Evolutionary conservation across 805 yeast species (phyloP).

Genomic region (Spathaspora passalidarum): DNA sequence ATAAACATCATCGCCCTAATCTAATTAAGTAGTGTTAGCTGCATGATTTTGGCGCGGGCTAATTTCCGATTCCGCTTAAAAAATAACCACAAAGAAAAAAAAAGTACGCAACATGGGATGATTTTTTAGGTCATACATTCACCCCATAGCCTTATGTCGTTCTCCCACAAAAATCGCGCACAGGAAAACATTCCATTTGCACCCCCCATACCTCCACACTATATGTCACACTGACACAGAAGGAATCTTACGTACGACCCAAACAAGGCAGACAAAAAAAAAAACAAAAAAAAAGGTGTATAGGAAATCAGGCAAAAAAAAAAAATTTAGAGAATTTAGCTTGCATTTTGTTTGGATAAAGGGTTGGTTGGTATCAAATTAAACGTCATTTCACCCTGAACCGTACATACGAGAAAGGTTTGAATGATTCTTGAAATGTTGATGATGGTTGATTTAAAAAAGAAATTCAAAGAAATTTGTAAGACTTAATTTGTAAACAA

Average conservation of each 20-base stretch:
- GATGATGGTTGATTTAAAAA: not conserved
- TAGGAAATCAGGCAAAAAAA: not conserved
- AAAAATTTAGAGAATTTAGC: not conserved
- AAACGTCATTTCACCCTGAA: not conserved
- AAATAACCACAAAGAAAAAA: not conserved
- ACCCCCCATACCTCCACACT: not conserved
- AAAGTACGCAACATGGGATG: not conserved
- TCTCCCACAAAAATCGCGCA: not conserved
- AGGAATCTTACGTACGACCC: not conserved
- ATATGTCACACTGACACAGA: not conserved
- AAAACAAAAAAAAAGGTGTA: not conserved
- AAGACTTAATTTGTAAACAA: not conserved
- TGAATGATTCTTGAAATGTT: not conserved
- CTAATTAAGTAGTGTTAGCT: not conserved
- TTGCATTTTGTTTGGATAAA: not conserved
- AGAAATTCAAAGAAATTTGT: not conserved
- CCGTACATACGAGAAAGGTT: not conserved
- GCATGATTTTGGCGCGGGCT: not conserved
- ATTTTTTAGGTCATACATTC: not conserved
- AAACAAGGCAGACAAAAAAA: not conserved
- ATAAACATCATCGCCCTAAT: no score
- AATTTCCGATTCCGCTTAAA: not conserved
- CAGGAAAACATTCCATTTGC: not conserved
- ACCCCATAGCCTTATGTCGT: no score
- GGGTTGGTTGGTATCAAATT: conserved; percentile 1